Base-by-base conservation (phyloP, 2,329 filamentous ascomycete species). In the Ophiostoma angusticollis region DNA sequence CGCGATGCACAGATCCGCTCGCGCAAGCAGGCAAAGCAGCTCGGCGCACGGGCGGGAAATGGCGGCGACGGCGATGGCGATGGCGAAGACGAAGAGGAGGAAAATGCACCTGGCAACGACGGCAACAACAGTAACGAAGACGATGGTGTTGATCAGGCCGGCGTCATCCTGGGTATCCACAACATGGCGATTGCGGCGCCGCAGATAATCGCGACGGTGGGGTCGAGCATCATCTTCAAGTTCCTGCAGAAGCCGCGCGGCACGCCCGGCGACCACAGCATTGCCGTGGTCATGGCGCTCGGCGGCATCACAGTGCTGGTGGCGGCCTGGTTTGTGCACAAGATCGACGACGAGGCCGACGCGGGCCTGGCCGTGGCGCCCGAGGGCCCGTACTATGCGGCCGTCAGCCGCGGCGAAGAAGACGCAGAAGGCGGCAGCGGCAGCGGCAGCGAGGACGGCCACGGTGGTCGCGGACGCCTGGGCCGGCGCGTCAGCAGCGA, bases 131-230 rank as follows among this genome's bases (percentile, higher is more conserved):
- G 56, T 21, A 47, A 52, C 9, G 45, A 58, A 21, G 58, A 71
- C 33, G 68, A 74, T 19, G 68, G 74, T 28, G 66, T 74, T 2
- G 82, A 87, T 51, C 81, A 91, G 54, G 84, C 86, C 5, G 86
- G 89, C 30, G 82, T 95, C 29, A 85, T 96, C 31, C 70, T 96
- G 2, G 89, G 89, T 8, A 86, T 96, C 39, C 89, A 96, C 65
- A 96, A 96, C 58, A 89, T 96, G 62, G 80, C 87, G 13, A 83
- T 96, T 49, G 85, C 87, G 1, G 78, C 85, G 5, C 89, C 89
- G 2, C 89, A 96, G 56, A 87, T 95, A 44, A 70, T 95, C 39
- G 86, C 89, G 9, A 95, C 86, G 6, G 62, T 95, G 21, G 76
- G 82, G 18, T 89, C 84, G 43, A 86, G 81, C 53, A 65, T 81